Base-by-base conservation (phyloP, 345 rosid species). In the Aethionema arabicum region DNA sequence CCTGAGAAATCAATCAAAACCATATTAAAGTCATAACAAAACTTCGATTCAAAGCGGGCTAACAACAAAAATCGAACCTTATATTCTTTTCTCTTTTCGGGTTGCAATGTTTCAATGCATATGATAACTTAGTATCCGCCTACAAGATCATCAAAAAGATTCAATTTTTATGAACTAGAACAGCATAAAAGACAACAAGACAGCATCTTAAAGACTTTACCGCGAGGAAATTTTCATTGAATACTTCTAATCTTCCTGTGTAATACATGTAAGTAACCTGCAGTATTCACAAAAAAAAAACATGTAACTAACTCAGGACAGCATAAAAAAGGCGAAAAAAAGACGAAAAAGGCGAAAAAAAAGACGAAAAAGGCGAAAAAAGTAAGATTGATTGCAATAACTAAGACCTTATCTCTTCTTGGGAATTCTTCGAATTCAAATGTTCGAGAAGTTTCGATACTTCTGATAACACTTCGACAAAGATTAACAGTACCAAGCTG, bases 221-320 rank as follows among this genome's bases (percentile, higher is more conserved):
- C 54, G 92, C 90, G 36, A 77, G 83, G 74, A 90, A 93, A 68
- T 93, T 93, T 78, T 93, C 99, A 75, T 93, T 93, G 76, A 83
- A 88, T 65, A 93, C 99, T 78, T 93, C 99, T 82, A 93, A 82
- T 60, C 97, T 89, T 42, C 97, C 97, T 13, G 97, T 93, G 59
- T 93, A 93, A 78, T 93, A 93, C 99, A 93, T 90, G 74, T 93
- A 93, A 27, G 97, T 90, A 41, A 90, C 99, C 97, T 93, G 87
- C 45, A 68, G 40, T 27, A 56, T 59, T 65, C 12, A 39, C 5
- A 38, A 21, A 9, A 33, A 29, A 32, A 55, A 21, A 16, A 51
- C 21, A 42, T 57, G 35, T 44, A 57, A 56, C 10, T 9, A 0
- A 63, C 59, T 32, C 1, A 0, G 10, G 46, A 72, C 27, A 52